Evolutionary conservation across 257 asterid species (phyloP), one percentile per base, ranked within the genome.

Genomic region (Osmanthus fragrans): DNA sequence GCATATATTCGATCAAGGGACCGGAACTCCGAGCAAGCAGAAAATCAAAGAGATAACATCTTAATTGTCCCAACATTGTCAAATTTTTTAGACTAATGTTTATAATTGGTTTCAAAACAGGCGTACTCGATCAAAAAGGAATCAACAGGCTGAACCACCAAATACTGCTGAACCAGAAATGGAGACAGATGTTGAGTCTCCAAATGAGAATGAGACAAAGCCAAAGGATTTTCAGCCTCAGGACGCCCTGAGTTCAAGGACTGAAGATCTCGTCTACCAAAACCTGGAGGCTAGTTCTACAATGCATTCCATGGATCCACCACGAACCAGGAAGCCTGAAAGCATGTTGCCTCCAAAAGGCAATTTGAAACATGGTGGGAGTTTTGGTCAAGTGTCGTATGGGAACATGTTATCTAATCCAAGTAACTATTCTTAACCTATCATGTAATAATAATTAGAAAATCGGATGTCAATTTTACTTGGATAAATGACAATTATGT

Each of bases 71-170:
- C 98, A 96, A 76, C 98, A 96, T 63, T 98, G 99, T 21, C 97
- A 90, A 86, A 93, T 96, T 82, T 91, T 96, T 6, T 98, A 93
- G 81, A 96, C 96, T 3, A 96, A 96, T 82, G 98, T 93, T 72
- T 96, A 96, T 67, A 96, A 96, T 82, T 96, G 99, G 99, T 96
- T 96, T 77, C 99, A 96, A 77, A 96, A 96, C 63, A 88, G 99
- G 88, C 98, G 99, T 58, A 98, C 99, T 58, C 84, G 98, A 77
- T 96, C 99, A 18, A 96, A 93, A 80, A 83, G 99, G 84, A 96
- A 96, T 90, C 98, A 93, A 69, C 96, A 89, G 67, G 84, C 87
- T 51, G 69, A 85, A 16, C 80, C 90, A 27, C 63, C 90, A 21
- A 91, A 87, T 85, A 90, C 89, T 33, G 81, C 72, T 13, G 98